Evolutionary conservation across 169 alveolate species (phyloP), one percentile per base, ranked within the genome.

Genomic region (Blepharisma undulans): DNA sequence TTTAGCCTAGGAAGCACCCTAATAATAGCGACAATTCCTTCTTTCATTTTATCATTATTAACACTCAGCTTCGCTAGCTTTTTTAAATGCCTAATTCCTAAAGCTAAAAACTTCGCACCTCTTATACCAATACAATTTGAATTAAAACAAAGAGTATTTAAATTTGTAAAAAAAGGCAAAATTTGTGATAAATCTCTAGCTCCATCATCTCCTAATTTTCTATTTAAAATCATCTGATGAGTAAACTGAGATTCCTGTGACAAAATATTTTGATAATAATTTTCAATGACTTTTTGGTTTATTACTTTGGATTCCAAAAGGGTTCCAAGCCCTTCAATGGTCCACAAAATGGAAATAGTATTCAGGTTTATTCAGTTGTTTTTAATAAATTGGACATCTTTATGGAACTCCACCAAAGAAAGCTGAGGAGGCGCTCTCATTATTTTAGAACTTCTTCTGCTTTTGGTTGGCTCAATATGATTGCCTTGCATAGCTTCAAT

Each of bases 161-260:
- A 32, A 32, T 78, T 78, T 32, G 86, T n/a, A 78, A 27, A 78
- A 78, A 27, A 78, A 78, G 86, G 86, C 25, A 78, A 32, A 78
- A 78, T 78, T 27, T 78, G 86, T 5, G 86, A 78, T 21, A 78
- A 78, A 78, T 78, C 29, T 34, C 86, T 25, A 12, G 86, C 34
- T 78, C 86, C 86, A 29, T 78, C 86, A 78, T 78, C 86, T 78
- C 86, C 86, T 29, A 78, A 32, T 78, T 78, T 78, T 61, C 86
- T 25, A 78, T 32, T 78, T 25, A 78, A 29, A 1, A 78, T 29
- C 86, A 78, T 29, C 25, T 32, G 34, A 7, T 27, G 29, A 25
- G 25, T 48, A 48, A 48, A 48, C 14, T 48, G 66, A 48, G 66
- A 48, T 48, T 48, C 66, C 66, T 48, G 66, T 48, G 66, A 48